Base-by-base conservation (phyloP, 2,329 filamentous ascomycete genomes). In the Botrytis squamosa region DNA sequence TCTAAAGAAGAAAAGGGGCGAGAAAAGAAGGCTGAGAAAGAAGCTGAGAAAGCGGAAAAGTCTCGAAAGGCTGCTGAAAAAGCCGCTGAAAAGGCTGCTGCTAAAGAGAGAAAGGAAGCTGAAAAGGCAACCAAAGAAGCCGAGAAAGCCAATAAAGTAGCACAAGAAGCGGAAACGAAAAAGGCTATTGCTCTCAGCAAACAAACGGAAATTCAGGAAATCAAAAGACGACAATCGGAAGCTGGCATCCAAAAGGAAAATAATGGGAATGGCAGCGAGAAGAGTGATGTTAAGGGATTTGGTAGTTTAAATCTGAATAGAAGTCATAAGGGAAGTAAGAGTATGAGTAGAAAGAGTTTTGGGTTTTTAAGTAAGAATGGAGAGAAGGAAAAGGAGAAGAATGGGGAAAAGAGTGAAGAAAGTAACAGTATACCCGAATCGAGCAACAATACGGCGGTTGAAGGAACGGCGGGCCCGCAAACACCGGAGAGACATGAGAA, bases 301-400 rank as follows among this genome's bases (percentile, higher is more conserved):
- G 73, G 73, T 33, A 55, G 76, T 38, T 64, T 75, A 9, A 75
- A 74, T 18, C 73, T 80, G 33, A 78, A 72, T 78, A 87, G 93
- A 63, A 90, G 92, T 76, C 88, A 90, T 77, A 87, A 91, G 72
- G 89, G 89, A 16, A 93, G 91, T 81, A 95, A 93, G 84, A 94
- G 93, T 76, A 88, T 97, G 84, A 79, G 92, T 67, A 89, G 91
- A 76, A 93, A 92, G 82, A 92, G 92, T 77, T 91, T 93, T 79
- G 88, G 87, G 46, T 92, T 93, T 79, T 83, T 91, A 49, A 46
- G 44, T 46, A 88, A 75, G 86, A 44, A 75, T 73, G 69, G 73
- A 75, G 62, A 70, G 65, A 22, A 66, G 55, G 85, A 72, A 20
- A 74, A 75, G 38, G 68, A 73, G 6, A 59, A 65, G 25, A 69